Evolutionary conservation across 2,329 filamentous ascomycete genomes (phyloP).

Genomic region (Hypoxylon sp.): DNA sequence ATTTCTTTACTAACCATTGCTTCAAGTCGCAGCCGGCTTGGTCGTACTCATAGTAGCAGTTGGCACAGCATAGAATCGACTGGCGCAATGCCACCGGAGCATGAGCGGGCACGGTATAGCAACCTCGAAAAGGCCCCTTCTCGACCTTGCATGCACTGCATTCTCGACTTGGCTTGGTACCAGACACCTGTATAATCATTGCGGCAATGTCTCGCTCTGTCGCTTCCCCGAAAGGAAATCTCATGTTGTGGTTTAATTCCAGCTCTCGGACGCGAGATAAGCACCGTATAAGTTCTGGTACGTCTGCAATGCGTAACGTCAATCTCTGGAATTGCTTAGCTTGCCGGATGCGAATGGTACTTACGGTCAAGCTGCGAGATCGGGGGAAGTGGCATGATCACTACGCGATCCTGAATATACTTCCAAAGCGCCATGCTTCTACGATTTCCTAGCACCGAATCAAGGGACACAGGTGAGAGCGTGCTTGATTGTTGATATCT

Average conservation of each 20-base stretch:
- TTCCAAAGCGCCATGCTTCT: conserved; percentile 24
- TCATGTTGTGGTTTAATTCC: conserved; percentile 19
- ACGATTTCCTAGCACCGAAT: too few relatives aligned
- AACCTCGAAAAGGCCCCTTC: conserved; percentile 33
- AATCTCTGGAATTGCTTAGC: too few relatives aligned
- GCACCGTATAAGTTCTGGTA: conserved; percentile 23
- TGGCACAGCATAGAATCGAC: conserved; percentile 30
- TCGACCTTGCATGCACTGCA: conserved; percentile 24
- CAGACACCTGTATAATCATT: conserved; percentile 34
- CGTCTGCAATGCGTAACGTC: conserved; percentile 1
- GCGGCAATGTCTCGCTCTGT: conserved; percentile 31
- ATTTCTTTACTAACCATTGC: conserved; percentile 13
- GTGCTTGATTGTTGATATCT: neutral
- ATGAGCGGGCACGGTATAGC: conserved; percentile 25
- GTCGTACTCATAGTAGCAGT: conserved; percentile 35
- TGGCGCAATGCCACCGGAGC: conserved; percentile 20
- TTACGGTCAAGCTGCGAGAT: conserved; percentile 22
- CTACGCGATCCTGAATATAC: conserved; percentile 23
- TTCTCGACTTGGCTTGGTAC: conserved; percentile 10
- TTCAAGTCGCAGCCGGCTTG: conserved; percentile 24
- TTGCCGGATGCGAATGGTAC: conserved; percentile 4
- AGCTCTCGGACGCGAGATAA: conserved; percentile 26
- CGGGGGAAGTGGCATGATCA: conserved; percentile 20
- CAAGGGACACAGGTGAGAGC: too few relatives aligned
- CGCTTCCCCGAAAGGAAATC: conserved; percentile 16